These are phyloP conservation scores for Boletus eberwhitei DNA, from an alignment of 768 basidiomycete genomes.

Conservation along the genomic window DNA sequence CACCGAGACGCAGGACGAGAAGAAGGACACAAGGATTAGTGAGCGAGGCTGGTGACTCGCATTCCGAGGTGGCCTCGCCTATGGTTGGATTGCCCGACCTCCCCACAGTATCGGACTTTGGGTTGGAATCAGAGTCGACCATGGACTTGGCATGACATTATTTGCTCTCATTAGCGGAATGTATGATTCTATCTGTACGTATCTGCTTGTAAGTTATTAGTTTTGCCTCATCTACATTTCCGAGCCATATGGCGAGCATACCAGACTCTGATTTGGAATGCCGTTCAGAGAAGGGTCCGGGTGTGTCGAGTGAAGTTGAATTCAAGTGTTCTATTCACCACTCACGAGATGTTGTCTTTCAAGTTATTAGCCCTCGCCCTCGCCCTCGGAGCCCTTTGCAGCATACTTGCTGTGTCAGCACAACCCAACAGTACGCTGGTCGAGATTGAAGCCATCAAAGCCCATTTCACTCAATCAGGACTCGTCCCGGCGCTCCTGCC, in stretches of 20 bases:
- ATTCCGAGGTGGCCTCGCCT: constrained; percentile 26
- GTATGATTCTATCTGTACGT: constrained; percentile 32
- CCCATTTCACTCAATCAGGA: constrained; percentile 59
- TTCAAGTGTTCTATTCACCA: neutral
- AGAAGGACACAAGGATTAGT: constrained; percentile 35
- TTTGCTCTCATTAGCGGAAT: constrained; percentile 22
- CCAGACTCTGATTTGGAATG: constrained; percentile 23
- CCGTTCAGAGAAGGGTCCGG: neutral
- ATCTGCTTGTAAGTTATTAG: constrained; percentile 26
- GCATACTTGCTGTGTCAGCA: constrained; percentile 38
- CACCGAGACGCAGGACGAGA: constrained; percentile 28
- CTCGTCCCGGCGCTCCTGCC: constrained; percentile 62
- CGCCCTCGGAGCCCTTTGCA: constrained; percentile 38
- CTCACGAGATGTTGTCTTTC: constrained; percentile 14
- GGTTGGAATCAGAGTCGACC: constrained; percentile 23
- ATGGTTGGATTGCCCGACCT: constrained; percentile 23
- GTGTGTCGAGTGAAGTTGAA: neutral
- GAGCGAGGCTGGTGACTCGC: constrained; percentile 32
- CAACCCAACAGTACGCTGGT: constrained; percentile 43
- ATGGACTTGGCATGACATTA: constrained; percentile 26
- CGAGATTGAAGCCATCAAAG: constrained; percentile 57
- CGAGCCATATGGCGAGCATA: constrained; percentile 12
- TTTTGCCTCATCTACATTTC: constrained; percentile 19
- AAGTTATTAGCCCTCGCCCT: constrained; percentile 24
- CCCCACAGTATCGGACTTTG: constrained; percentile 28